Base-by-base conservation (phyloP, 2,329 filamentous ascomycete species). In the Paecilomyces fulvus region DNA sequence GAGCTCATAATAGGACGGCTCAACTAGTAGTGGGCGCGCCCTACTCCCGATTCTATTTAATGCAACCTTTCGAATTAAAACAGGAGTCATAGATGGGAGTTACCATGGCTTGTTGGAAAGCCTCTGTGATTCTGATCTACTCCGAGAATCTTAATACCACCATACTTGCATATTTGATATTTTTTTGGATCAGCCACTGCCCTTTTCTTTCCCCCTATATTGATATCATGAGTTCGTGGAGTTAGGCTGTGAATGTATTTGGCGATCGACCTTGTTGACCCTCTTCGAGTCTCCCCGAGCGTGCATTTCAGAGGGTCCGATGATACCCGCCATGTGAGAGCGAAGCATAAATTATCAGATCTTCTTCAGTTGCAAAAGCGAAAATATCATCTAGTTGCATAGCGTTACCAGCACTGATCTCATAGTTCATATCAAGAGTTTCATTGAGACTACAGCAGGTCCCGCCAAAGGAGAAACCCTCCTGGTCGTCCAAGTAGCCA, bases 261-360 rank as follows among this genome's bases (percentile, higher is more conserved):
- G 25, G 20, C 14, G 25, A 23, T 12, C 20, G 48, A 12, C 21
- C 20, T 25, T 49, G 21, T 12, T 58, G 49, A 20, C 33, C 25
- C 55, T 55, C 48, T 54, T 58, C 48, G 51, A 57, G 37, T 33
- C 48, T 49, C 48, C 33, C 33, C 3, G 17, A 43, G 33, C 33
- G 10, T 51, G 50, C 46, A 28, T 56, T 54, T 51, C 52, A 51
- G 54, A 51, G 43, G 56, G 51, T 59, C 56, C 51, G 51, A 60
- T 60, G 61, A 59, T 61, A 61, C 55, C 60, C 57, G 31, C 56
- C 58, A 60, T 54, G 30, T 49, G 48, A 49, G 23, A 23, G 48
- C 48, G 23, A 14, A 23, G 46, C 20, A 23, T 49, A 28, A 49
- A 49, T 49, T 49, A 58, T 56, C 30, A 23, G 43, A 14, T 59